A percentile compares a stretch with the other conserved stretches of the same genome.
phyloP scores from a whole-genome alignment of 1,284 basidiomycete genomes.

The Naganishia sp. region DNA sequence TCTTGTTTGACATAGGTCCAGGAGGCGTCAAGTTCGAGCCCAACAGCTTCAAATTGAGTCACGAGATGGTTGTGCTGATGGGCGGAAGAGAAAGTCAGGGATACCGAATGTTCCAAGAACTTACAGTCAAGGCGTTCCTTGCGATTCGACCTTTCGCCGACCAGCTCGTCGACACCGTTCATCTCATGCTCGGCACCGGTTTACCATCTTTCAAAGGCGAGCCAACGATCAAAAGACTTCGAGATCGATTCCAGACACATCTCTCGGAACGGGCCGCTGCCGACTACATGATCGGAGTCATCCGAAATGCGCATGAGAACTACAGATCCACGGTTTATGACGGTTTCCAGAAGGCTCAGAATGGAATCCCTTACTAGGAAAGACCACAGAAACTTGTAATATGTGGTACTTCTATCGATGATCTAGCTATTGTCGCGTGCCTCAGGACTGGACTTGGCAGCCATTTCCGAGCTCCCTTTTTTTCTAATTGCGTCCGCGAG shows the following conservation, averaged over 20 bases:
- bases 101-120: slow-evolving; percentile 87
- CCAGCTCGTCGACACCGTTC: slow-evolving; percentile 82
- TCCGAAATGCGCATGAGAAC: slow-evolving; percentile 93
- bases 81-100: slow-evolving; percentile 91
- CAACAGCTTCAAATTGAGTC: slow-evolving; percentile 94
- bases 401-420: too few relatives aligned
- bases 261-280: slow-evolving; percentile 88
- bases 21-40: slow-evolving; percentile 97
- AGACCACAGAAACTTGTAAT: background rate
- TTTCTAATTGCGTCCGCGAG: too few relatives aligned
- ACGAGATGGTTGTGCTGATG: slow-evolving; percentile 98
- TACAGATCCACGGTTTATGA: slow-evolving; percentile 88
- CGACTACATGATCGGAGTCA: slow-evolving; percentile 83
- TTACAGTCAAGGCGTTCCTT: slow-evolving; percentile 95
- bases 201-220: slow-evolving; percentile 97
- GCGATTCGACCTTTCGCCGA: slow-evolving; percentile 88
- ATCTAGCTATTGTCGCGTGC: too few relatives aligned
- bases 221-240: slow-evolving; percentile 79
- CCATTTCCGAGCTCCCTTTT: too few relatives aligned
- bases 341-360: slow-evolving; percentile 62
- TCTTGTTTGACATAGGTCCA: slow-evolving; percentile 25
- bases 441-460: too few relatives aligned
- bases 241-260: slow-evolving; percentile 81
- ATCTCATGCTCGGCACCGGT: slow-evolving; percentile 92
- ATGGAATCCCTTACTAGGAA: slow-evolving; percentile 36